A percentile compares a stretch with the other conserved stretches of the same genome.
These are phyloP conservation scores for Lactuca saligna DNA, from an alignment of 129 eudicot genomes.

Conservation along the genomic window DNA sequence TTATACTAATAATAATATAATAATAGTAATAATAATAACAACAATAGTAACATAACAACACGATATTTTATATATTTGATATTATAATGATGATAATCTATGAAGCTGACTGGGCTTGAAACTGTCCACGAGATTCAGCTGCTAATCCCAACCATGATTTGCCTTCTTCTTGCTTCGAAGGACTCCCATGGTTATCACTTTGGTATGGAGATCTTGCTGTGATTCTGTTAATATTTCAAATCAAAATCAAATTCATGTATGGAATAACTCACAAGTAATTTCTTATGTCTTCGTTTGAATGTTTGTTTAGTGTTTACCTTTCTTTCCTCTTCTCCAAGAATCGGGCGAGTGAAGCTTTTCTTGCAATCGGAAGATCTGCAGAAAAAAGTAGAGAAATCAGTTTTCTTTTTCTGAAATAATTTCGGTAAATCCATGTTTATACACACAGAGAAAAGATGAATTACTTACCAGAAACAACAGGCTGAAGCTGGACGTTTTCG, in stretches of 20 bases:
- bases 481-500: constrained; percentile 12
- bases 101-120: no score
- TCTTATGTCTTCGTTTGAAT: background rate
- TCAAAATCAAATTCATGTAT: background rate
- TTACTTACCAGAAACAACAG: constrained; percentile 27
- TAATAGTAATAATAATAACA: no score
- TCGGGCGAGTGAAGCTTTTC: constrained; percentile 53
- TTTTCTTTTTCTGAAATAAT: no score
- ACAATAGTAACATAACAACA: background rate
- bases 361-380: constrained; percentile 65
- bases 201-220: constrained; percentile 38
- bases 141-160: constrained; percentile 47
- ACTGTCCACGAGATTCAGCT: constrained; percentile 23
- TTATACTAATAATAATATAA: background rate
- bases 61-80: background rate
- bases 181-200: background rate
- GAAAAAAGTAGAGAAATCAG: background rate
- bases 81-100: no score
- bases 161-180: constrained; percentile 32
- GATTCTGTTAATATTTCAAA: constrained; percentile 27
- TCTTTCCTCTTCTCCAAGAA: constrained; percentile 74
- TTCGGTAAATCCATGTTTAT: background rate
- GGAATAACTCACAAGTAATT: background rate
- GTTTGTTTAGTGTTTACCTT: no score
- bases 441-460: background rate